Percentiles rank a stretch among this genome's conserved stretches.
phyloP scores from a whole-genome alignment of 306 rosid genomes.

The Datisca glomerata region DNA sequence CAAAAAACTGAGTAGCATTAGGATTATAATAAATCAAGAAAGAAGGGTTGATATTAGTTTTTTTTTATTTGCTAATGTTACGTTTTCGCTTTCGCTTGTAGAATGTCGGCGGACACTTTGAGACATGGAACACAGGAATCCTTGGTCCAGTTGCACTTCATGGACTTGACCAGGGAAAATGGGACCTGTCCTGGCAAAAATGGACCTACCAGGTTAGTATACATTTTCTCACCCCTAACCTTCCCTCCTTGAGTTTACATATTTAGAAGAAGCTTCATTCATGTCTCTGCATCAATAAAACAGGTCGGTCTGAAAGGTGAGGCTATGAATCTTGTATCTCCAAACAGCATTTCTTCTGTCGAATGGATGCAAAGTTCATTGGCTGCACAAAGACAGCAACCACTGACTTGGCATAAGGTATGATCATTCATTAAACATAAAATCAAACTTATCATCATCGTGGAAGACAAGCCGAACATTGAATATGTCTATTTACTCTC shows the following conservation, averaged over 20 bases:
- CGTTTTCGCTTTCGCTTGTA: conserved; percentile 18
- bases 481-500: conserved; percentile 10
- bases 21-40: too few relatives aligned
- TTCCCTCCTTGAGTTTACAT: too few relatives aligned
- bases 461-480: conserved; percentile 1
- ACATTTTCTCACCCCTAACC: conserved; percentile 10
- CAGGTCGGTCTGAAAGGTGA: conserved; percentile 98
- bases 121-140: conserved; percentile 93
- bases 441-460: conserved; percentile 5
- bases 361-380: conserved; percentile 73
- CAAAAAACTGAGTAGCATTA: too few relatives aligned
- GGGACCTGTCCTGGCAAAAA: conserved; percentile 87
- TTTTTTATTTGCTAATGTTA: conserved; percentile 2
- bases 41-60: too few relatives aligned
- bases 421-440: too few relatives aligned
- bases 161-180: conserved; percentile 86
- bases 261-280: too few relatives aligned
- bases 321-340: conserved; percentile 79
- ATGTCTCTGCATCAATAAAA: conserved; percentile 15
- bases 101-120: conserved; percentile 97
- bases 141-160: conserved; percentile 92
- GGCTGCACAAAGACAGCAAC: conserved; percentile 53
- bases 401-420: conserved; percentile 99
- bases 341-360: conserved; percentile 60
- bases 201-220: conserved; percentile 88